Evolutionary conservation across 2,329 filamentous ascomycete species (phyloP).

Genomic region (Monosporascus ibericus): DNA sequence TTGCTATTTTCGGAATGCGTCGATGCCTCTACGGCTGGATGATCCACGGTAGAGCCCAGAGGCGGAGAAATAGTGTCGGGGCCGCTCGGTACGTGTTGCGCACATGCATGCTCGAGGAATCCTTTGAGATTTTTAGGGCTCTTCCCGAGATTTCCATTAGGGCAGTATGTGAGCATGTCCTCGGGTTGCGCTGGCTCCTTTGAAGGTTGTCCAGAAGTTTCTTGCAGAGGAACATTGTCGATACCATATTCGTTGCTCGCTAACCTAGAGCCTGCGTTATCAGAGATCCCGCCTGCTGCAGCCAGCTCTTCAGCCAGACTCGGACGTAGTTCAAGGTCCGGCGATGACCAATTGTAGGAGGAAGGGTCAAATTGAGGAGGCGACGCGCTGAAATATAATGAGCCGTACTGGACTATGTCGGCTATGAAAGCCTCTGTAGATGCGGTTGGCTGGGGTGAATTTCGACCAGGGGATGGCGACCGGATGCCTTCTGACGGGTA

Average conservation of each 20-base stretch:
- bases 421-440: conserved; percentile 9
- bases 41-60: neutral
- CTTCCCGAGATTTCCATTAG: neutral
- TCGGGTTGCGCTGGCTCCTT: neutral
- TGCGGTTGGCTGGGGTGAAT: conserved; percentile 8
- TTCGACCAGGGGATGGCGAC: conserved; percentile 6
- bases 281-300: conserved; percentile 7
- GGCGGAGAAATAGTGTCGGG: neutral
- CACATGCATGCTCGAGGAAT: neutral
- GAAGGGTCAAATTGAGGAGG: conserved; percentile 1
- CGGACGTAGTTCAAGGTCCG: conserved; percentile 1
- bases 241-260: conserved; percentile 1
- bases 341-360: neutral
- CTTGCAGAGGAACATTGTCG: neutral
- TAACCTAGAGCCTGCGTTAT: conserved; percentile 8
- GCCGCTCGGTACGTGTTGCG: neutral
- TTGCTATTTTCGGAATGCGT: neutral
- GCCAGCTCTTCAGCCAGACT: conserved; percentile 11
- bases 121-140: neutral
- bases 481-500: conserved; percentile 17
- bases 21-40: neutral
- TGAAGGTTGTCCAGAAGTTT: neutral
- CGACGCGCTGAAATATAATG: conserved; percentile 2
- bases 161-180: neutral
- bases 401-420: conserved; percentile 8